phyloP scores from a whole-genome alignment of 805 yeast genomes.

The Saturnispora quitensis region DNA sequence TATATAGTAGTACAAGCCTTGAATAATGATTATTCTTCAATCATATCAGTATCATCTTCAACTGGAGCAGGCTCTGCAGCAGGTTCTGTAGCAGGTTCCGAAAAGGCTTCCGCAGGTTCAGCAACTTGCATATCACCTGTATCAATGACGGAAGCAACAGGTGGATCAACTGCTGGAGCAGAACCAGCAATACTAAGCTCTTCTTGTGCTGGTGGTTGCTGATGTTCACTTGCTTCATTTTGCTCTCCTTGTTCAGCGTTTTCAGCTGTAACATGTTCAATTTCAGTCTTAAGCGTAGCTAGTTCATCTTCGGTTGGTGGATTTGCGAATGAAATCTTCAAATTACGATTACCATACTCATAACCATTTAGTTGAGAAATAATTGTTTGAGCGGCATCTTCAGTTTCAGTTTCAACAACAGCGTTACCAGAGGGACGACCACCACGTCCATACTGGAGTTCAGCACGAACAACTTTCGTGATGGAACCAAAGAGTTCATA shows the following conservation, averaged over 20 bases:
- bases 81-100: background rate
- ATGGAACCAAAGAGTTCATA: constrained; percentile 78
- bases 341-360: constrained; percentile 73
- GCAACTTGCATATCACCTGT: background rate
- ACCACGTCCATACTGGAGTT: constrained; percentile 49
- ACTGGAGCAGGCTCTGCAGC: constrained; percentile 2
- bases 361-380: constrained; percentile 69
- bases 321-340: constrained; percentile 60
- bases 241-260: background rate
- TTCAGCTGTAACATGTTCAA: constrained; percentile 7
- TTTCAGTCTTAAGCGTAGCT: constrained; percentile 13
- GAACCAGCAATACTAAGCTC: constrained; percentile 1
- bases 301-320: constrained; percentile 11
- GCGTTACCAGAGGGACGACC: constrained; percentile 78
- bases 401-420: constrained; percentile 63
- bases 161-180: constrained; percentile 1
- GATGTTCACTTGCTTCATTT: background rate
- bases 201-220: constrained; percentile 4
- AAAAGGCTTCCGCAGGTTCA: background rate
- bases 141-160: constrained; percentile 1
- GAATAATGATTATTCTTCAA: constrained; percentile 15
- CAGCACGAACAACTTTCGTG: constrained; percentile 69
- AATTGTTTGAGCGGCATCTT: constrained; percentile 69
- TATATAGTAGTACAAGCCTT: background rate
- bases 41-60: constrained; percentile 19